Evolutionary conservation across 192 early-diverging fungal genomes (phyloP).

Genomic region (Mortierella hygrophila): DNA sequence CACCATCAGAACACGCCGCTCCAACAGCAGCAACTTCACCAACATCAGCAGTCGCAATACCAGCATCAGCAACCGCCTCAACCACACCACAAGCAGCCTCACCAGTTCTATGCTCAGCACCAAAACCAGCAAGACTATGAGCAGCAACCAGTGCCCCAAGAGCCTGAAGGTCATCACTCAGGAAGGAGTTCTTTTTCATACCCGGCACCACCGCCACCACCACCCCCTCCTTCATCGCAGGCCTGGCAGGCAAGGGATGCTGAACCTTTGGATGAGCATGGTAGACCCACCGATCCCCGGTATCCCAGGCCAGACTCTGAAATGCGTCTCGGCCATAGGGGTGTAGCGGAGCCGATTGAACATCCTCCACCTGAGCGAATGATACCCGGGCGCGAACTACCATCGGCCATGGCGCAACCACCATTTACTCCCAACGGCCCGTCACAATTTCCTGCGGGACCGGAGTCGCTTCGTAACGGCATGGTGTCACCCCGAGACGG

Average conservation of each 20-base stretch:
- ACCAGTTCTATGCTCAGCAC: not conserved
- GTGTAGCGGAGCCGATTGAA: not conserved
- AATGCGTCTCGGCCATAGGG: not conserved
- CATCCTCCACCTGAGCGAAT: constrained; percentile 2
- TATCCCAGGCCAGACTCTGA: not conserved
- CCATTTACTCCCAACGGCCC: not conserved
- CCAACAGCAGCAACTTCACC: not conserved
- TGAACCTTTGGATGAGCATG: not conserved
- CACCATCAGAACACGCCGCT: not conserved
- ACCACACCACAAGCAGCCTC: not conserved
- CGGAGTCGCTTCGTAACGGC: not conserved
- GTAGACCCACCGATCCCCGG: constrained; percentile 8
- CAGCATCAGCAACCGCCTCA: constrained; percentile 1
- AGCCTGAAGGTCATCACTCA: not conserved
- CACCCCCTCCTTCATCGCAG: not conserved
- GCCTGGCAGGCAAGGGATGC: constrained; percentile 4
- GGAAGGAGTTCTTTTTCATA: constrained; percentile 10
- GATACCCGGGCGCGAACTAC: not conserved
- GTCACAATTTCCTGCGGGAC: not conserved
- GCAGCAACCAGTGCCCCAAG: not conserved
- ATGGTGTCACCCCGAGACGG: not conserved
- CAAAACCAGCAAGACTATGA: not conserved
- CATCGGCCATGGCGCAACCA: not conserved
- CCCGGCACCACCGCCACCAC: not conserved
- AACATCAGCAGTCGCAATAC: not conserved